Evolutionary conservation across 2,329 filamentous ascomycete genomes (phyloP).

Genomic region (Scedosporium apiospermum): DNA sequence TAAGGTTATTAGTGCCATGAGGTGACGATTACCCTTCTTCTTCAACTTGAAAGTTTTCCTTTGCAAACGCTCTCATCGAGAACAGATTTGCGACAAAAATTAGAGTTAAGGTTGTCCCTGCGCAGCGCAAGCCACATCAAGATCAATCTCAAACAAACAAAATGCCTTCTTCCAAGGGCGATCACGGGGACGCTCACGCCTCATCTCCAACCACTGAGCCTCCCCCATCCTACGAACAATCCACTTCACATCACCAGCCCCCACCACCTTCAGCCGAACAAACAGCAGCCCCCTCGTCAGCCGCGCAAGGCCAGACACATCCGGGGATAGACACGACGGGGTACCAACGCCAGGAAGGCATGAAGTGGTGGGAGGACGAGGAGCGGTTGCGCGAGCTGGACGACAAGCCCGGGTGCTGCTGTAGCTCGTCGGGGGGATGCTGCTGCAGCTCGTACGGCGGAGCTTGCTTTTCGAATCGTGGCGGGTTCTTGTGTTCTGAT

Average conservation of each 20-base stretch:
- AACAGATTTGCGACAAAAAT: too few relatives aligned
- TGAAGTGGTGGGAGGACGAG: conserved; percentile 2
- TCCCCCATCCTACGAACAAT: neutral
- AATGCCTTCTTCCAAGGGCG: too few relatives aligned
- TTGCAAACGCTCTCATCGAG: too few relatives aligned
- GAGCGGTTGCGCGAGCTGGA: conserved; percentile 1
- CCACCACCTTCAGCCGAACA: neutral
- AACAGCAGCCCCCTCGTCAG: neutral
- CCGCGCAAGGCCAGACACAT: neutral
- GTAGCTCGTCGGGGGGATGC: neutral
- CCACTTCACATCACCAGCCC: neutral
- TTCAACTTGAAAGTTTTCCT: too few relatives aligned
- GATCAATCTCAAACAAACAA: too few relatives aligned
- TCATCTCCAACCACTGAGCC: neutral
- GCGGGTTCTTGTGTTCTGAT: conserved; percentile 3
- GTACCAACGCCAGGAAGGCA: neutral
- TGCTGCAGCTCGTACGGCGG: neutral
- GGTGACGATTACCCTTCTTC: too few relatives aligned
- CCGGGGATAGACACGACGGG: neutral
- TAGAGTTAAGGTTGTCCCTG: too few relatives aligned
- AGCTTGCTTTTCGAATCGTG: neutral
- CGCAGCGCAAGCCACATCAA: too few relatives aligned
- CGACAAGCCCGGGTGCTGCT: neutral
- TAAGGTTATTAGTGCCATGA: too few relatives aligned
- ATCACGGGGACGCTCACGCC: too few relatives aligned